These are phyloP conservation scores for Colletotrichum horii DNA, from an alignment of 2,329 filamentous ascomycete species.

Conservation along the genomic window DNA sequence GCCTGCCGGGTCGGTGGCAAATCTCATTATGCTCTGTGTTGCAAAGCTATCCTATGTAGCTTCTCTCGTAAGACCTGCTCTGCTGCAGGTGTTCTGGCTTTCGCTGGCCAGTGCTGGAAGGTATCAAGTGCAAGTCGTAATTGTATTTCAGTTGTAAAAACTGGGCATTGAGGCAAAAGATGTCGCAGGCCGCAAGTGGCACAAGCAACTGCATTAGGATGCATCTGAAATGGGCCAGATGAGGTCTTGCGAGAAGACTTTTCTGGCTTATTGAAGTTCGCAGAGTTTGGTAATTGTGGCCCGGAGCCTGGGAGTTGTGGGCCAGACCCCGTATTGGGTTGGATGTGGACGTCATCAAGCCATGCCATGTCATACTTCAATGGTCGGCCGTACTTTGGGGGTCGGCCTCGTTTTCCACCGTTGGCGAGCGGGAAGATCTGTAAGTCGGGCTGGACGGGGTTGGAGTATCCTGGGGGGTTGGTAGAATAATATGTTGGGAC, in stretches of 20 bases:
- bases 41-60: neutral
- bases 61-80: constrained; percentile 3
- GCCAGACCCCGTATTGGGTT: neutral
- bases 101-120: constrained; percentile 1
- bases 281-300: neutral
- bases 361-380: constrained; percentile 7
- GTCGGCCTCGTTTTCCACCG: neutral
- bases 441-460: neutral
- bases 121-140: constrained; percentile 20
- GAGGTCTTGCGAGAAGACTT: neutral
- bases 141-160: constrained; percentile 3
- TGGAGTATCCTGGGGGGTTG: neutral
- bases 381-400: neutral
- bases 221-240: neutral
- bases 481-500: neutral
- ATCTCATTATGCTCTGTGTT: neutral
- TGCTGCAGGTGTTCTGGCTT: neutral
- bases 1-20: neutral
- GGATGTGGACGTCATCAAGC: neutral
- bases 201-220: constrained; percentile 5
- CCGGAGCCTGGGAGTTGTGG: neutral
- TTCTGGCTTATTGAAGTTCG: neutral
- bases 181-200: constrained; percentile 5
- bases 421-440: neutral
- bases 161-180: neutral